Conservation (phyloP, 164 flowering plant species). For the Sextonia rubra region DNA sequence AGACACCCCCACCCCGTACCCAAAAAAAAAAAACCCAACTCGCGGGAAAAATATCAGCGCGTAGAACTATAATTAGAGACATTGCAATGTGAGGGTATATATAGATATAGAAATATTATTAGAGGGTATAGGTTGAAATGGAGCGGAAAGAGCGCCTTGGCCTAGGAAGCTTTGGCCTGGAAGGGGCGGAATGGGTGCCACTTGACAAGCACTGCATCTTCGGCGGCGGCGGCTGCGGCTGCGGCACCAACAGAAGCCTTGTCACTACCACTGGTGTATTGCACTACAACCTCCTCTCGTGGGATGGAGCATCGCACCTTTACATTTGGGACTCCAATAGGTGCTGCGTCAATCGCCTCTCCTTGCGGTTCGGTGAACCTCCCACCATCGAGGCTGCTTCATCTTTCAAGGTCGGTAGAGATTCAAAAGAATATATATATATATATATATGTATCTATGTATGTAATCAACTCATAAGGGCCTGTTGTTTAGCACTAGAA, state of each 20-base stretch:
- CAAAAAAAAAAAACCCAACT: too few relatives aligned
- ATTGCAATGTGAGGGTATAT: too few relatives aligned
- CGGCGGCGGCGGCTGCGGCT: conserved; percentile 22
- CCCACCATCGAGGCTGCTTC: conserved; percentile 66
- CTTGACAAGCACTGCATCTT: conserved; percentile 68
- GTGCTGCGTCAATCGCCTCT: conserved; percentile 52
- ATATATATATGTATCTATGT: too few relatives aligned
- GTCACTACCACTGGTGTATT: conserved; percentile 5
- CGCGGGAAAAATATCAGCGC: too few relatives aligned
- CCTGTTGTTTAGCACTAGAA: background rate
- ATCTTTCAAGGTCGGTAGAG: conserved; percentile 57
- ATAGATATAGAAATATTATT: too few relatives aligned
- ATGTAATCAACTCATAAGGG: background rate
- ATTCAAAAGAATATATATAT: background rate
- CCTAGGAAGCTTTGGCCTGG: background rate
- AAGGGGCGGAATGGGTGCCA: conserved; percentile 59
- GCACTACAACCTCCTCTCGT: conserved; percentile 49
- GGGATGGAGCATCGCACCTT: conserved; percentile 77
- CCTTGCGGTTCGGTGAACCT: conserved; percentile 47
- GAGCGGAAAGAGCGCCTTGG: background rate
- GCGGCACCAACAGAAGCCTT: conserved; percentile 7
- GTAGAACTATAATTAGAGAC: too few relatives aligned
- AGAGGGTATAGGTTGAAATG: too few relatives aligned
- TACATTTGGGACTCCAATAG: conserved; percentile 60
- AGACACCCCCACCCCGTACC: too few relatives aligned